These are phyloP conservation scores for Penicillium soppii DNA, from an alignment of 495 filamentous ascomycete genomes.

Conservation along the genomic window DNA sequence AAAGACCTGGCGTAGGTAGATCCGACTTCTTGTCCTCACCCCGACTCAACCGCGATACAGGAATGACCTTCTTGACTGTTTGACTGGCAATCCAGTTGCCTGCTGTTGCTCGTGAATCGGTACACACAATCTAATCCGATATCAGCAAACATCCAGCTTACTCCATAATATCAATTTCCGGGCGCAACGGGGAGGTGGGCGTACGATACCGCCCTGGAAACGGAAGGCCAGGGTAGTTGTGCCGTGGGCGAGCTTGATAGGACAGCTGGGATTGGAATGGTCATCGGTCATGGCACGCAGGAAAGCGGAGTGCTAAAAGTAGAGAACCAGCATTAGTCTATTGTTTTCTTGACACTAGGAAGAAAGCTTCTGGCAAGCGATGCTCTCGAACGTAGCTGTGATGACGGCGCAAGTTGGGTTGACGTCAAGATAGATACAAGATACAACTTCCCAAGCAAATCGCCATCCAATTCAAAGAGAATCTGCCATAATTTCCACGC, in stretches of 20 bases:
- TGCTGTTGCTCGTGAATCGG: slow-evolving; percentile 92
- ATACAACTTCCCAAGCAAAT: background rate
- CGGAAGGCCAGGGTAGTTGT: slow-evolving; percentile 98
- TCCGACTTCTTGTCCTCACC: slow-evolving; percentile 58
- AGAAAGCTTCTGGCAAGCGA: background rate
- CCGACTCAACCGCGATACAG: slow-evolving; percentile 49
- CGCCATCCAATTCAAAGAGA: slow-evolving; percentile 1
- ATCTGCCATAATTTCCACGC: background rate
- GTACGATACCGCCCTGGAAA: slow-evolving; percentile 89
- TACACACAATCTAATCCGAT: slow-evolving; percentile 71
- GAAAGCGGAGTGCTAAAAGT: slow-evolving; percentile 75
- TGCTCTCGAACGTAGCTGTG: slow-evolving; percentile 5
- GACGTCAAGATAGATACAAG: slow-evolving; percentile 6
- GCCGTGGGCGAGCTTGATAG: slow-evolving; percentile 98
- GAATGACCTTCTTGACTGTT: slow-evolving; percentile 98
- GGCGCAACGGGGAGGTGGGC: slow-evolving; percentile 11
- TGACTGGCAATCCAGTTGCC: slow-evolving; percentile 99
- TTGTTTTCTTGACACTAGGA: background rate
- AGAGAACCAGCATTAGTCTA: slow-evolving; percentile 1
- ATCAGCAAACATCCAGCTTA: background rate
- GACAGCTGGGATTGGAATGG: slow-evolving; percentile 90
- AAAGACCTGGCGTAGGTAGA: slow-evolving; percentile 74
- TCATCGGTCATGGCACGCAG: slow-evolving; percentile 97
- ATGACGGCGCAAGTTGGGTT: slow-evolving; percentile 2
- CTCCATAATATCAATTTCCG: background rate